phyloP scores from a whole-genome alignment of 148 eudicot genomes.

The Silene latifolia region DNA sequence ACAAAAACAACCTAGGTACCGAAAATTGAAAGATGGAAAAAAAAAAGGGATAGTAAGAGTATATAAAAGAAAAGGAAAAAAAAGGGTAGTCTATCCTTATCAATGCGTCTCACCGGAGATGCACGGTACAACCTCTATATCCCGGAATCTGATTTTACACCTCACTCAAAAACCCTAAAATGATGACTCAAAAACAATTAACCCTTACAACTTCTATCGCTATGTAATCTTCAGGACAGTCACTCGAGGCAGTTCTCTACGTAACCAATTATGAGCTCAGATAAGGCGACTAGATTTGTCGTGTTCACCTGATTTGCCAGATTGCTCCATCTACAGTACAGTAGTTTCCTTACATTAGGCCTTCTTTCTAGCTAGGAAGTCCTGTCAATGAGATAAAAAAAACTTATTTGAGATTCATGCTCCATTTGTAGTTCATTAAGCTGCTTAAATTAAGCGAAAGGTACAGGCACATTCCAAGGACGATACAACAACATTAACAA shows the following conservation, averaged over 20 bases:
- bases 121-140: conserved; percentile 23
- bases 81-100: conserved; percentile 27
- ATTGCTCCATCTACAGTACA: conserved; percentile 31
- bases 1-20: conserved; percentile 24
- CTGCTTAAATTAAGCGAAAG: neutral
- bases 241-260: conserved; percentile 32
- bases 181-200: conserved; percentile 24
- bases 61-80: conserved; percentile 4
- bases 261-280: conserved; percentile 26
- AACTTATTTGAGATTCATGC: too few species aligned
- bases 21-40: conserved; percentile 3
- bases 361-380: conserved; percentile 31
- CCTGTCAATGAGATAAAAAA: conserved; percentile 20
- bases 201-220: conserved; percentile 37
- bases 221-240: conserved; percentile 23
- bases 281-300: conserved; percentile 28
- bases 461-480: neutral
- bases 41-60: neutral
- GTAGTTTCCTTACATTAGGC: conserved; percentile 18
- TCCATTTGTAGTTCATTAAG: too few species aligned
- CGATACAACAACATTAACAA: neutral
- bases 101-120: conserved; percentile 24
- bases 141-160: conserved; percentile 32
- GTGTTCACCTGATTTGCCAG: conserved; percentile 26
- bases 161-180: conserved; percentile 29